Evolutionary conservation across 805 yeast species (phyloP).

Genomic region (Lipomyces sp.): DNA sequence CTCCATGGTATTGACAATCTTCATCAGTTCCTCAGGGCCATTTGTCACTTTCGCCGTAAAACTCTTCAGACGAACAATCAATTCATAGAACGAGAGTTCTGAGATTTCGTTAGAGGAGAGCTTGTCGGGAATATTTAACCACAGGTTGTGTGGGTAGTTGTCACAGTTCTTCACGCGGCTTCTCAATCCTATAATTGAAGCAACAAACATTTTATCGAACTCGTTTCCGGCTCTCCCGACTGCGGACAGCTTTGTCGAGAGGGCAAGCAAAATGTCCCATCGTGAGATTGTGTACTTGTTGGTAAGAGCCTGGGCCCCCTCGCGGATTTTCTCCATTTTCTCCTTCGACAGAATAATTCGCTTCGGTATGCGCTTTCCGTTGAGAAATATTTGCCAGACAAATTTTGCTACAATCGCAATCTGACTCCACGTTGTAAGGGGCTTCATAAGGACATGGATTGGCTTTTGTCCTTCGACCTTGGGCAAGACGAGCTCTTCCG

Average conservation of each 20-base stretch:
- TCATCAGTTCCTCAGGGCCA: not conserved
- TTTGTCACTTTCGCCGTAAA: not conserved
- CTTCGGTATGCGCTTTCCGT: not conserved
- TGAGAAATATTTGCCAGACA: not conserved
- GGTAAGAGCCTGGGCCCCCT: slow-evolving; percentile 1
- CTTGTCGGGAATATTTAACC: not conserved
- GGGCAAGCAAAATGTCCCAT: not conserved
- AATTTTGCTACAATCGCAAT: not conserved
- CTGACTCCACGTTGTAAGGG: not conserved
- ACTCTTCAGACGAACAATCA: not conserved
- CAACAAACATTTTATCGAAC: not conserved
- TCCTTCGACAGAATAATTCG: not conserved
- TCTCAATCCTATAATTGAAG: not conserved
- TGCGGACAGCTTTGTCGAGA: not conserved
- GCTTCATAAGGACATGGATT: not conserved
- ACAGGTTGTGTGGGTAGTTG: slow-evolving; percentile 5
- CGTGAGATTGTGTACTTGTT: not conserved
- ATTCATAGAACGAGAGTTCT: not conserved
- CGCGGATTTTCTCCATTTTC: slow-evolving; percentile 2
- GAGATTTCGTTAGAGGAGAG: not conserved
- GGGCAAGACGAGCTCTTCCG: not conserved
- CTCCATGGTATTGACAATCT: slow-evolving; percentile 1
- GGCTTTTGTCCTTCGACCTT: not conserved
- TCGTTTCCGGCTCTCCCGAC: not conserved
- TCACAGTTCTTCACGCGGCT: not conserved